Percentiles rank a stretch among this genome's conserved stretches.
These are phyloP conservation scores for Moesziomyces aphidis DNA, from an alignment of 1,284 basidiomycete genomes.

Conservation along the genomic window DNA sequence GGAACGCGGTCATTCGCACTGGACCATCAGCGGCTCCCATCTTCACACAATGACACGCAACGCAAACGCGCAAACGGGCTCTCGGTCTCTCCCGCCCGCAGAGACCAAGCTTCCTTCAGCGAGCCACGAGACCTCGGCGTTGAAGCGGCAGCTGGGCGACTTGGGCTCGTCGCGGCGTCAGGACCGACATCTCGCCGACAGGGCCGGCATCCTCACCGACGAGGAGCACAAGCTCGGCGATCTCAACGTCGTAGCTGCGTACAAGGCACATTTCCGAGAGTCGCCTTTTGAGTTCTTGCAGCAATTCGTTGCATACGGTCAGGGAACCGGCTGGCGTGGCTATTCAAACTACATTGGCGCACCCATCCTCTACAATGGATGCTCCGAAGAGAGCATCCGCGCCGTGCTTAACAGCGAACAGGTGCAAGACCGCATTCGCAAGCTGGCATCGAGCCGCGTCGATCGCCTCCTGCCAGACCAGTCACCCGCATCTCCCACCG, in stretches of 20 bases:
- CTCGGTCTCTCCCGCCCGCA: slow-evolving; percentile 23
- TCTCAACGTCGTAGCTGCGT: slow-evolving; percentile 61
- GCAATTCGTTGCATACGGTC: slow-evolving; percentile 59
- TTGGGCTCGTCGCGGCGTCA: slow-evolving; percentile 28
- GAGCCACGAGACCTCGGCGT: slow-evolving; percentile 9
- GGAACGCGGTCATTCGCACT: background rate
- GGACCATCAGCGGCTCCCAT: background rate
- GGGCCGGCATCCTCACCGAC: slow-evolving; percentile 33
- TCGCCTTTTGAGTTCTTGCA: slow-evolving; percentile 58
- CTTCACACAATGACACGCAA: background rate
- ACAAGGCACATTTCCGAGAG: slow-evolving; percentile 63
- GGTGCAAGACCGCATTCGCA: slow-evolving; percentile 54
- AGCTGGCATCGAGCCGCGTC: slow-evolving; percentile 47
- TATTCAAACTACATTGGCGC: slow-evolving; percentile 63
- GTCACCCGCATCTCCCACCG: slow-evolving; percentile 21
- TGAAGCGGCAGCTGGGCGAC: slow-evolving; percentile 35
- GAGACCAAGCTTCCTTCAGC: slow-evolving; percentile 15
- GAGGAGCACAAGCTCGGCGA: slow-evolving; percentile 51
- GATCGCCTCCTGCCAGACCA: slow-evolving; percentile 47
- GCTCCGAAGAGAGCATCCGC: slow-evolving; percentile 54
- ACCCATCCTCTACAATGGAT: slow-evolving; percentile 56
- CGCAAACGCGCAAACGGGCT: slow-evolving; percentile 1
- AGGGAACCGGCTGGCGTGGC: slow-evolving; percentile 62
- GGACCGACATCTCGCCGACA: slow-evolving; percentile 25
- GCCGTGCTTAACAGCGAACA: slow-evolving; percentile 55